A percentile compares a stretch with the other conserved stretches of the same genome.
These are phyloP conservation scores for Digitaria exilis DNA, from an alignment of 202 grass and related monocot genomes.

Conservation along the genomic window DNA sequence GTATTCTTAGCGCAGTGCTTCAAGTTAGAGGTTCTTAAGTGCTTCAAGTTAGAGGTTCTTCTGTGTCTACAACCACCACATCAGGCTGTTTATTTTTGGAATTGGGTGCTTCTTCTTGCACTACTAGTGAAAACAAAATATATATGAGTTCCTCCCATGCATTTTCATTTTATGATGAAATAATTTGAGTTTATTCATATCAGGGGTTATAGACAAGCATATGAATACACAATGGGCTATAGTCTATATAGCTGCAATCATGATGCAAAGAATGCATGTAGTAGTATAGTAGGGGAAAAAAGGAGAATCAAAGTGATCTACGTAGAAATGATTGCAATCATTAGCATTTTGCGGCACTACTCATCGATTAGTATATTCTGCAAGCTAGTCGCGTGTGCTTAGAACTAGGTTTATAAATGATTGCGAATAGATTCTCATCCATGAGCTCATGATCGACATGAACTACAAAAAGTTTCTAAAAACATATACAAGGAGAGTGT, in stretches of 20 bases:
- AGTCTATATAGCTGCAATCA: background rate
- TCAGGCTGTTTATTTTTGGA: background rate
- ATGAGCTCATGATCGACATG: background rate
- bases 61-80: background rate
- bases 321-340: conserved; percentile 48
- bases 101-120: background rate
- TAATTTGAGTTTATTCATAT: background rate
- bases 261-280: background rate
- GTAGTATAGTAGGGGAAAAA: background rate
- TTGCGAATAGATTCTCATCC: conserved; percentile 14
- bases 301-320: conserved; percentile 17
- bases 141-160: background rate
- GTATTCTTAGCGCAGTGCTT: background rate
- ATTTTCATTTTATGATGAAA: background rate
- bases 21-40: background rate
- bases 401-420: conserved; percentile 31
- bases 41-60: background rate
- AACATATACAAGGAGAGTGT: background rate
- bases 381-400: conserved; percentile 30
- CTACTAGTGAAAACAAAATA: background rate
- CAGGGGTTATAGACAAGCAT: background rate
- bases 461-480: background rate
- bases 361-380: conserved; percentile 19
- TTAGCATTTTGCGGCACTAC: conserved; percentile 40
- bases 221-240: background rate